These are phyloP conservation scores for Calvatia gigantea DNA, from an alignment of 768 basidiomycete species.

Conservation along the genomic window DNA sequence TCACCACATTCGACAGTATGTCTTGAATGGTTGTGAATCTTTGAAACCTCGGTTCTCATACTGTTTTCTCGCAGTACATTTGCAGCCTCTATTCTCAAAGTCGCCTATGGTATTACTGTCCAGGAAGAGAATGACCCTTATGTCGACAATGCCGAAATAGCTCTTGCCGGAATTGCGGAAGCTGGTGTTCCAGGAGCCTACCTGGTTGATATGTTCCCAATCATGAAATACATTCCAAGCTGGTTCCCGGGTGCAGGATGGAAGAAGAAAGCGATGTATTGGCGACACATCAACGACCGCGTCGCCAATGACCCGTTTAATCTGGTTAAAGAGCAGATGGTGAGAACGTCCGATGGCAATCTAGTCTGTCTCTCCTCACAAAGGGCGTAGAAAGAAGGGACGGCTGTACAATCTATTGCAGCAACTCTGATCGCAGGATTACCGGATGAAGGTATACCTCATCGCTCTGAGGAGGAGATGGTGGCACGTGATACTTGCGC, in stretches of 20 bases:
- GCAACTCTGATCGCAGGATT: conserved; percentile 4
- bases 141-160: conserved; percentile 23
- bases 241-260: neutral
- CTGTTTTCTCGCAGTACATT: neutral
- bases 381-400: neutral
- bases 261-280: neutral
- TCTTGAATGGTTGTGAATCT: neutral
- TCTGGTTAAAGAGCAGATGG: neutral
- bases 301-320: neutral
- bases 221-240: neutral
- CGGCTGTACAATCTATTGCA: conserved; percentile 3
- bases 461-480: conserved; percentile 1
- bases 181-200: conserved; percentile 27
- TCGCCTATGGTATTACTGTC: conserved; percentile 8
- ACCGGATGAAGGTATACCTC: conserved; percentile 6
- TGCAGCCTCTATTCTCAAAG: conserved; percentile 3
- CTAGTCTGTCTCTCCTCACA: neutral
- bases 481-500: conserved; percentile 2
- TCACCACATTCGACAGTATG: conserved; percentile 24
- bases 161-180: conserved; percentile 19
- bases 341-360: neutral
- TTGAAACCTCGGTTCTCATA: neutral
- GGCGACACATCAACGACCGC: neutral
- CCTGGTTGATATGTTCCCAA: conserved; percentile 23
- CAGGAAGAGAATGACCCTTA: neutral